Percentiles rank a stretch among this genome's conserved stretches.
Conservation (phyloP, 2,329 filamentous ascomycete genomes). For the Clonostachys rhizophaga region DNA sequence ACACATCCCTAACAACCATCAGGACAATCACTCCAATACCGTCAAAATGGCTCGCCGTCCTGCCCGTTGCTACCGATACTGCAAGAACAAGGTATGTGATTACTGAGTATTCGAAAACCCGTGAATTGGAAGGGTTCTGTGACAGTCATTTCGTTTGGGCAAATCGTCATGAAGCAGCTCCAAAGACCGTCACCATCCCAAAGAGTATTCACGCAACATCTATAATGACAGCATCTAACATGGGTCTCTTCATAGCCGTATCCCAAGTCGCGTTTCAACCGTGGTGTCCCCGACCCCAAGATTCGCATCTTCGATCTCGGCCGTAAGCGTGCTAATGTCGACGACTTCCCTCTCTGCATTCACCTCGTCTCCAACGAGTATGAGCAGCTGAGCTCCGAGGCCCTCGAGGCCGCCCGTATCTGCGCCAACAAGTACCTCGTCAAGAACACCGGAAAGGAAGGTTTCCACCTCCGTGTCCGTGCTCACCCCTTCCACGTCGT, state of each 20-base stretch:
- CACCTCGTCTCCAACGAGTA: constrained; percentile 99
- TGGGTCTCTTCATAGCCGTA: constrained; percentile 61
- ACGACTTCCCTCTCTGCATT: constrained; percentile 98
- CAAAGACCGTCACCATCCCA: neutral
- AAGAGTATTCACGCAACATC: constrained; percentile 9
- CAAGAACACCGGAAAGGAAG: constrained; percentile 68
- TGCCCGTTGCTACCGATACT: constrained; percentile 99
- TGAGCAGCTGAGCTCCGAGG: constrained; percentile 99
- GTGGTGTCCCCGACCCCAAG: constrained; percentile 85
- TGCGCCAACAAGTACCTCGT: constrained; percentile 98
- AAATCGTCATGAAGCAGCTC: neutral
- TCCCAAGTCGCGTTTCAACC: constrained; percentile 99
- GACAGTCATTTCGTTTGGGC: neutral
- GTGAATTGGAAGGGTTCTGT: constrained; percentile 4
- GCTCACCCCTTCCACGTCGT: constrained; percentile 99
- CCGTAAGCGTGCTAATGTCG: constrained; percentile 97
- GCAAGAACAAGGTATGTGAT: constrained; percentile 97
- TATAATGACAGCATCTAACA: neutral
- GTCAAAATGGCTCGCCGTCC: constrained; percentile 99
- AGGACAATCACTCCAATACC: constrained; percentile 41
- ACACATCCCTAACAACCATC: constrained; percentile 24
- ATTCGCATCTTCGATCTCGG: constrained; percentile 98
- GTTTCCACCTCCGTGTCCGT: constrained; percentile 72
- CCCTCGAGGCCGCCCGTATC: constrained; percentile 98
- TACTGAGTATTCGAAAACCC: constrained; percentile 1